Percentiles rank a stretch among this genome's conserved stretches.
Conservation (phyloP, 2,329 filamentous ascomycete species). For the Clarireedia hainanense region DNA sequence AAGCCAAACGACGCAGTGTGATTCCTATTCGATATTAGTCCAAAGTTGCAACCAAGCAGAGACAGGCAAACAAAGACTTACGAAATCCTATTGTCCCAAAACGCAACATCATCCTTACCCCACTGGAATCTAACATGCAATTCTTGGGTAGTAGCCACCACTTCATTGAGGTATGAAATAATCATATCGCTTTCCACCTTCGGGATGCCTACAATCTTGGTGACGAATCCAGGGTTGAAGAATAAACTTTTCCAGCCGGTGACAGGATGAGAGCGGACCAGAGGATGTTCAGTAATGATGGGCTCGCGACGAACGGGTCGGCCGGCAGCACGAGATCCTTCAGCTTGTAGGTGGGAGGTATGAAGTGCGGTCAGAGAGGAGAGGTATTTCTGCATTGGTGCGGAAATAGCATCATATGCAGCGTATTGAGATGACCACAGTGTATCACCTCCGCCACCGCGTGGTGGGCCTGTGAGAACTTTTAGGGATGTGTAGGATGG, state of each 20-base stretch:
- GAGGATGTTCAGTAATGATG: conserved; percentile 46
- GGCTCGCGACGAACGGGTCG: conserved; percentile 43
- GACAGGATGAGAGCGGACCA: conserved; percentile 52
- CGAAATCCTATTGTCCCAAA: conserved; percentile 57
- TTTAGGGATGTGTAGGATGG: conserved; percentile 50
- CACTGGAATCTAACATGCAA: conserved; percentile 60
- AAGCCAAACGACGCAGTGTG: conserved; percentile 50
- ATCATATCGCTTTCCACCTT: conserved; percentile 47
- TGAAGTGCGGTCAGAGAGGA: conserved; percentile 49
- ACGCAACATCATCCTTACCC: conserved; percentile 55
- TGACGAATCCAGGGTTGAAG: conserved; percentile 51
- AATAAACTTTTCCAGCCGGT: conserved; percentile 55
- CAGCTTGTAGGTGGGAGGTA: conserved; percentile 45
- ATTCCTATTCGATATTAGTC: conserved; percentile 33
- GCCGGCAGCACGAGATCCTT: conserved; percentile 30
- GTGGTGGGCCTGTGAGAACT: conserved; percentile 43
- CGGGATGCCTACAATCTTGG: conserved; percentile 49
- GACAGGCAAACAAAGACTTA: conserved; percentile 17
- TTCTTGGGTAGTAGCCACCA: conserved; percentile 54
- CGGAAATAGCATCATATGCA: conserved; percentile 47
- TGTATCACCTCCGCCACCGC: conserved; percentile 48
- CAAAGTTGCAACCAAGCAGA: not conserved
- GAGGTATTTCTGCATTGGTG: conserved; percentile 49
- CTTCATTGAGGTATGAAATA: conserved; percentile 43
- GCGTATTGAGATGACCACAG: conserved; percentile 52